A percentile compares a stretch with the other conserved stretches of the same genome.
Conservation (phyloP, 2,329 filamentous ascomycete genomes). For the Fusarium sp. region DNA sequence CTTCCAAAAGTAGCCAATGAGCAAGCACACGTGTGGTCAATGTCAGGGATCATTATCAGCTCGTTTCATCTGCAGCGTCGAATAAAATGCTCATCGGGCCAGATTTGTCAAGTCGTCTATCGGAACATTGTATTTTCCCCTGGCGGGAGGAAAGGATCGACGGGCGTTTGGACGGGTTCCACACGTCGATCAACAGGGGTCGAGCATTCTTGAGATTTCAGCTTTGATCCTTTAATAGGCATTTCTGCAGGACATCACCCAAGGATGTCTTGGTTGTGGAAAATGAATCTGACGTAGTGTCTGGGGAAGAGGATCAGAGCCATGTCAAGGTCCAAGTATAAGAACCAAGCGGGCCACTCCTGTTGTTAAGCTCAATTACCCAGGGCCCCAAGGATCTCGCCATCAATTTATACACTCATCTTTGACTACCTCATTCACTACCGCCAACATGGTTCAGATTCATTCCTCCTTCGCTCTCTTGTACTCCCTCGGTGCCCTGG, state of each 20-base stretch:
- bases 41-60: constrained; percentile 1
- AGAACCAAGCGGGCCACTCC: neutral
- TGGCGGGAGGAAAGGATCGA: neutral
- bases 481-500: constrained; percentile 3
- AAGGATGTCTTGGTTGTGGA: neutral
- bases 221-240: constrained; percentile 7
- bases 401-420: neutral
- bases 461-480: neutral
- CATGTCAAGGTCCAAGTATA: neutral
- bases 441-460: constrained; percentile 14
- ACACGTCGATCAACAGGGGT: neutral
- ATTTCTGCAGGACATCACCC: neutral
- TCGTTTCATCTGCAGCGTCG: constrained; percentile 11
- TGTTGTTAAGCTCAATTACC: neutral
- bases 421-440: neutral
- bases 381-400: neutral
- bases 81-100: neutral
- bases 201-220: constrained; percentile 8
- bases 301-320: neutral
- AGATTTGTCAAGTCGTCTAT: neutral
- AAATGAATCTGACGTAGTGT: constrained; percentile 2
- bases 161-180: neutral
- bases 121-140: neutral
- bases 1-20: neutral
- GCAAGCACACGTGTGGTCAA: neutral